Base-by-base conservation (phyloP, 768 basidiomycete genomes). In the Calocybe cyanea region DNA sequence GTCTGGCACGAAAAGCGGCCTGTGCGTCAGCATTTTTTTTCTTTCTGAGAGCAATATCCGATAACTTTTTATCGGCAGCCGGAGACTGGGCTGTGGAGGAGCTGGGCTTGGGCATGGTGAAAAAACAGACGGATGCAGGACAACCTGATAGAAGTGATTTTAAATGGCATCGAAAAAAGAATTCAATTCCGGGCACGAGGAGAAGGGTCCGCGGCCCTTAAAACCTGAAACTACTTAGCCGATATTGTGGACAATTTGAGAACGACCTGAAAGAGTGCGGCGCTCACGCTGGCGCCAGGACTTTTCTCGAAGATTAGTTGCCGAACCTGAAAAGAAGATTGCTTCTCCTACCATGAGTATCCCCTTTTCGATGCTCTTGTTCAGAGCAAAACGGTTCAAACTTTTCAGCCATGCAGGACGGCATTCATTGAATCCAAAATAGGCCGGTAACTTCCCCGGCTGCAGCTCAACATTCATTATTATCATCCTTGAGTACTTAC, bases 21-120 rank as follows among this genome's bases (percentile, higher is more conserved):
- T 92, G 89, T 2, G 89, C 89, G 60, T 90, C 86, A 28, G 89
- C 89, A 57, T 92, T 92, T 70, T 92, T 92, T 73, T 87, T 88
- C 71, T 88, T 89, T 53, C 87, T 71, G 56, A 86, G 72, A 25
- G 83, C 81, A 10, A 84, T 76, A 63, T 87, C 84, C 53, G 82
- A 74, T 61, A 82, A 61, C 51, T 76, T 75, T 28, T 67, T 64
- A 45, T 70, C 64, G 18, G 58, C 50, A 24, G 64, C 61, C 62
- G 71, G 66, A 60, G 62, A 46, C 25, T 28, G 25, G 55, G 46
- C 48, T 56, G 46, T 59, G 42, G 64, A 48, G 43, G 62, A 50
- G 38, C 57, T 62, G 43, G 71, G 69, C 59, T 72, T 75, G 50
- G 73, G 71, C 70, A 70, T 73, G 52, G 57, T 57, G 43, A 56